Percentiles rank a stretch among this genome's conserved stretches.
These are phyloP conservation scores for Mycena vitilis DNA, from an alignment of 768 basidiomycete genomes.

Conservation along the genomic window DNA sequence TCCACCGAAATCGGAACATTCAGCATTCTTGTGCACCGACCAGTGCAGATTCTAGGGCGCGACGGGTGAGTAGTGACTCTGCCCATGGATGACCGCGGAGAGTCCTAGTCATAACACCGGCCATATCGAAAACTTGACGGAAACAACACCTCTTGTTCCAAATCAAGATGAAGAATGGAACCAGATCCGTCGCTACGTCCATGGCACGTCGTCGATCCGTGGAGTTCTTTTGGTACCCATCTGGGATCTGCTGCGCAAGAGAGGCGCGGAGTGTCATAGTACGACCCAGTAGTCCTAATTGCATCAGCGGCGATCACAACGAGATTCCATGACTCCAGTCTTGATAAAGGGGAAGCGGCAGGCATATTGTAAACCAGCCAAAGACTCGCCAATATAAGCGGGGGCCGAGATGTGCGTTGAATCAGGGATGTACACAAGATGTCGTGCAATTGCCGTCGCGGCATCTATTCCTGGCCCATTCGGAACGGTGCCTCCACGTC, in stretches of 20 bases:
- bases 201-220: not conserved
- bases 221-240: not conserved
- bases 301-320: constrained; percentile 1
- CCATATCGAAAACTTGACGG: constrained; percentile 1
- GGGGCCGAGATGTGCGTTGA: too few species aligned
- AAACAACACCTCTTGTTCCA: constrained; percentile 18
- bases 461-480: too few species aligned
- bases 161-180: constrained; percentile 28
- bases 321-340: not conserved
- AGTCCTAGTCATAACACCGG: not conserved
- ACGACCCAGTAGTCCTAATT: not conserved
- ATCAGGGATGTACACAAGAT: too few species aligned
- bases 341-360: too few species aligned
- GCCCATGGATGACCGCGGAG: not conserved
- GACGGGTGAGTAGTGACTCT: not conserved
- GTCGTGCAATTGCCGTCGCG: too few species aligned
- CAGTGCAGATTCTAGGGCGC: not conserved
- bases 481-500: too few species aligned
- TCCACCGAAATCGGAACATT: not conserved
- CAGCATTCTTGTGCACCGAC: not conserved
- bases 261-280: constrained; percentile 12
- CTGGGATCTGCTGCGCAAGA: constrained; percentile 4
- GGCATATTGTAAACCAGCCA: too few species aligned
- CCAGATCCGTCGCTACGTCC: not conserved
- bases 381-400: too few species aligned